These are phyloP conservation scores for Phytopythium delawarense DNA, from an alignment of 352 stramenopile genomes.

Conservation along the genomic window DNA sequence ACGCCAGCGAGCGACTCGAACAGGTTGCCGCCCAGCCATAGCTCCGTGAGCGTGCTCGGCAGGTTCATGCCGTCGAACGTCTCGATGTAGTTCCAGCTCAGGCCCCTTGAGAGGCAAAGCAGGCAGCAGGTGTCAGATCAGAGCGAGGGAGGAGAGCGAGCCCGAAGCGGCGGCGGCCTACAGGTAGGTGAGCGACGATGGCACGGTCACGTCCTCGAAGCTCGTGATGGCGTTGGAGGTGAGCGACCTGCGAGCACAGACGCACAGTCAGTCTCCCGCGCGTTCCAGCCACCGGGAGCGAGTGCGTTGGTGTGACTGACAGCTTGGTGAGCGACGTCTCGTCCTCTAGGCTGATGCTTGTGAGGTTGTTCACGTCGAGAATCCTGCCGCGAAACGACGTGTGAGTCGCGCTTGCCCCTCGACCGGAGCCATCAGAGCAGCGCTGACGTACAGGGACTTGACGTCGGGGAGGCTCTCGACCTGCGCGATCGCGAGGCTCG, in stretches of 20 bases:
- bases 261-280: background rate
- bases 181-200: slow-evolving; percentile 32
- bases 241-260: slow-evolving; percentile 28
- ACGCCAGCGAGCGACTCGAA: slow-evolving; percentile 53
- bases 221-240: slow-evolving; percentile 41
- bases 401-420: background rate
- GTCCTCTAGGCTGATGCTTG: slow-evolving; percentile 24
- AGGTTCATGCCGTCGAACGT: slow-evolving; percentile 62
- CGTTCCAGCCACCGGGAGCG: too few species aligned
- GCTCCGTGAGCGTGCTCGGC: slow-evolving; percentile 36
- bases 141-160: background rate
- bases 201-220: slow-evolving; percentile 38
- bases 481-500: slow-evolving; percentile 36
- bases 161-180: slow-evolving; percentile 15
- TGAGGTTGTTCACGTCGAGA: slow-evolving; percentile 52
- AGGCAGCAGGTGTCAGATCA: background rate
- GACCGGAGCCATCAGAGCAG: too few species aligned
- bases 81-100: slow-evolving; percentile 65
- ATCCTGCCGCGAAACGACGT: slow-evolving; percentile 14
- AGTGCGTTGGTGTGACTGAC: slow-evolving; percentile 14
- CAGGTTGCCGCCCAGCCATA: slow-evolving; percentile 63
- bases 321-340: slow-evolving; percentile 33
- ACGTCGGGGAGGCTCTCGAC: slow-evolving; percentile 45
- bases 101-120: slow-evolving; percentile 15
- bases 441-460: slow-evolving; percentile 39